A percentile compares a stretch with the other conserved stretches of the same genome.
Evolutionary conservation across 768 basidiomycete species (phyloP).

Genomic region (Kwoniella mangroviensis): DNA sequence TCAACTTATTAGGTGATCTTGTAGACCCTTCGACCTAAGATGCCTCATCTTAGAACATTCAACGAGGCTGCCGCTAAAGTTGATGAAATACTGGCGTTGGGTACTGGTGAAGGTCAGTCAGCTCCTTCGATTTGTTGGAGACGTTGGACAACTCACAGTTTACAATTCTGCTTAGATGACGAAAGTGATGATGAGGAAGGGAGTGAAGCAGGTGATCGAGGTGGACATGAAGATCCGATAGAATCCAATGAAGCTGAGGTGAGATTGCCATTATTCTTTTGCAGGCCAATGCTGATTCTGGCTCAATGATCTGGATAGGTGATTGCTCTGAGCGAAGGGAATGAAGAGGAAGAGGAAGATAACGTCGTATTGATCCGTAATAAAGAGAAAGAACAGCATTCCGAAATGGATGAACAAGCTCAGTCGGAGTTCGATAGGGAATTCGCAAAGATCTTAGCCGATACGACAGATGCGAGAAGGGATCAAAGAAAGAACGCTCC

Average conservation of each 20-base stretch:
- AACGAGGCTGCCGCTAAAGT: constrained; percentile 86
- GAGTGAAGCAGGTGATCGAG: constrained; percentile 64
- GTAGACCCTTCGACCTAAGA: constrained; percentile 84
- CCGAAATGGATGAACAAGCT: constrained; percentile 85
- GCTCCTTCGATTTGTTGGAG: too few species aligned
- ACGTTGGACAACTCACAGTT: too few species aligned
- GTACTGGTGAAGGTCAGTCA: constrained; percentile 57
- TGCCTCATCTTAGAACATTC: constrained; percentile 70
- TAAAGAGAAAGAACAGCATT: constrained; percentile 65
- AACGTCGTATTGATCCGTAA: constrained; percentile 65
- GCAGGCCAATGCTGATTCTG: too few species aligned
- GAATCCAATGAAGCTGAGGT: constrained; percentile 21
- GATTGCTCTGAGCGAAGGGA: constrained; percentile 62
- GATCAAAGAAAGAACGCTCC: constrained; percentile 80
- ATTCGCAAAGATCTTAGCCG: constrained; percentile 90
- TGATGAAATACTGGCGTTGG: constrained; percentile 81
- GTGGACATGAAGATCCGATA: constrained; percentile 6
- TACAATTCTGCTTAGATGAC: too few species aligned
- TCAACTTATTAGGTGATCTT: constrained; percentile 11
- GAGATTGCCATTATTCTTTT: too few species aligned
- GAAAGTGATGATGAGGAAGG: constrained; percentile 43
- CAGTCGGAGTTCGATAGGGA: constrained; percentile 94
- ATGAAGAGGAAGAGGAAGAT: constrained; percentile 80
- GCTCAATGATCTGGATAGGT: not conserved
- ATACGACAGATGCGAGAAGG: constrained; percentile 81